phyloP scores from a whole-genome alignment of 208 protist species.

The Tritrichomonas foetus region DNA sequence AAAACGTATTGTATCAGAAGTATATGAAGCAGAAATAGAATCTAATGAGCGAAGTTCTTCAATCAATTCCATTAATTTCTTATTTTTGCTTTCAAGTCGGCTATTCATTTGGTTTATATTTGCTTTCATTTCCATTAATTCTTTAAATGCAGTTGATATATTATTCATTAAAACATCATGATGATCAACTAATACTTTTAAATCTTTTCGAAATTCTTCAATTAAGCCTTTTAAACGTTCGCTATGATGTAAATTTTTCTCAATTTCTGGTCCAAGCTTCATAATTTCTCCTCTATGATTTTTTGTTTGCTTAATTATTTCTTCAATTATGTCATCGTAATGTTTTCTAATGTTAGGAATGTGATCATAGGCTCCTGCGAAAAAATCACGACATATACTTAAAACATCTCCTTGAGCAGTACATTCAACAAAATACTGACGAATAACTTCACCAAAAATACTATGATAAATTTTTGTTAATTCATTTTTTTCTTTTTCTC shows the following conservation, averaged over 20 bases:
- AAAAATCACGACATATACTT: not conserved
- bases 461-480: not conserved
- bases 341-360: not conserved
- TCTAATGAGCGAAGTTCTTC: not conserved
- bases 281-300: not conserved
- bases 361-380: not conserved
- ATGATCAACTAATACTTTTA: not conserved
- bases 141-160: not conserved
- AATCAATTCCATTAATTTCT: not conserved
- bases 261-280: not conserved
- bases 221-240: not conserved
- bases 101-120: not conserved
- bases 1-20: not conserved
- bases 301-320: not conserved
- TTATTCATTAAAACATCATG: not conserved
- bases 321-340: not conserved
- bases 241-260: no score
- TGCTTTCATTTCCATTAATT: not conserved
- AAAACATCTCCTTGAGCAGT: not conserved
- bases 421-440: constrained; percentile 33
- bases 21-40: not conserved
- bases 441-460: constrained; percentile 26
- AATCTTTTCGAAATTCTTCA: not conserved
- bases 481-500: not conserved
- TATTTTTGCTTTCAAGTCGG: not conserved